Percentiles rank a stretch among this genome's conserved stretches.
phyloP scores from a whole-genome alignment of 148 eudicot species.

The Rheum nobile region DNA sequence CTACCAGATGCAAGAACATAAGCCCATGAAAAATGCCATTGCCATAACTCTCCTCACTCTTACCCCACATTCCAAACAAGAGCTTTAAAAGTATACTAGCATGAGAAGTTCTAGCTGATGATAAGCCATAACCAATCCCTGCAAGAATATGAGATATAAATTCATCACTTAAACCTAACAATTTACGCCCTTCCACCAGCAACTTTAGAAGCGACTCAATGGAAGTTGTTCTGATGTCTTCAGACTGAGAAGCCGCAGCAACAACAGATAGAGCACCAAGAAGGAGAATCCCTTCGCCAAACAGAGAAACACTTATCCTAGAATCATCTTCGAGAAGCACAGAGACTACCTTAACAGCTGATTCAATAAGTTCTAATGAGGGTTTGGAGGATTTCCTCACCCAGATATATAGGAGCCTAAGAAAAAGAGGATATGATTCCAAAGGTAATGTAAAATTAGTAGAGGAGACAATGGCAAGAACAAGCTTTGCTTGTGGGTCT shows the following conservation, averaged over 20 bases:
- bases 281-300: slow-evolving; percentile 60
- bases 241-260: slow-evolving; percentile 29
- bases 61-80: slow-evolving; percentile 48
- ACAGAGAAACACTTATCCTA: slow-evolving; percentile 24
- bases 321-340: slow-evolving; percentile 26
- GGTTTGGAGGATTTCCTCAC: slow-evolving; percentile 72
- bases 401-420: slow-evolving; percentile 86
- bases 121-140: slow-evolving; percentile 80
- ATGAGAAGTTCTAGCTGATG: slow-evolving; percentile 35
- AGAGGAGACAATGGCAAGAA: slow-evolving; percentile 61
- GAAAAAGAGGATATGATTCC: slow-evolving; percentile 61
- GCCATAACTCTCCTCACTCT: slow-evolving; percentile 29
- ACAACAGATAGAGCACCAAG: slow-evolving; percentile 58
- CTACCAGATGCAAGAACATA: slow-evolving; percentile 69
- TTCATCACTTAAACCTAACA: slow-evolving; percentile 32
- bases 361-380: slow-evolving; percentile 36
- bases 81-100: slow-evolving; percentile 41
- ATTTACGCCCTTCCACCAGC: slow-evolving; percentile 40
- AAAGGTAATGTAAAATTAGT: slow-evolving; percentile 30
- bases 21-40: slow-evolving; percentile 51
- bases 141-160: slow-evolving; percentile 51
- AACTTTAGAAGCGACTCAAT: slow-evolving; percentile 48
- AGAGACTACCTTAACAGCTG: slow-evolving; percentile 30
- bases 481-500: slow-evolving; percentile 89
- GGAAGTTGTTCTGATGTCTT: slow-evolving; percentile 42